Evolutionary conservation across 192 early-diverging fungal genomes (phyloP), one percentile per base, ranked within the genome.

Genomic region (Coemansia sp.): DNA sequence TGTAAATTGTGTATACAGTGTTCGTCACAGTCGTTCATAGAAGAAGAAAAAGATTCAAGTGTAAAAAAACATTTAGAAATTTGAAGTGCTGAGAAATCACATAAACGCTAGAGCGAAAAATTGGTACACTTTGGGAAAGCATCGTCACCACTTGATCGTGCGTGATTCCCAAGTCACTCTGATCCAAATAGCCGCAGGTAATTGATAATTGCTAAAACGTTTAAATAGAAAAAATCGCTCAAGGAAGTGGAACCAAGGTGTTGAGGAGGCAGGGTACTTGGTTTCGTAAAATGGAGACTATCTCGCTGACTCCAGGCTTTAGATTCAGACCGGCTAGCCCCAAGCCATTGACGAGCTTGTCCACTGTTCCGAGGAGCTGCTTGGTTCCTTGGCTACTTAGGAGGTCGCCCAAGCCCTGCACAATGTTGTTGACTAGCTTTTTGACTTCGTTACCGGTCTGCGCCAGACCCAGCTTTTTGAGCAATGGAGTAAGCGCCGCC

Each of bases 221-320:
- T 27, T 27, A 27, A 27, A 27, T 27, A 27, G 24, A 27, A 27
- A 50, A 61, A 36, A 54, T 19, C 11, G 63, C n/a, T 70, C 60
- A 81, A 27, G 79, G 74, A 13, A 74, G 68, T n/a, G 79, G 79
- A 35, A 81, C 31, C 4, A 77, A 50, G 0, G 79, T 74, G 59
- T 82, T 74, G 59, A 82, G 71, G 37, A 82, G 57, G 45, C 79
- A 82, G 1, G 79, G 79, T 4, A 77, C 68, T 44, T 82, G 74
- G 65, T 74, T 73, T 33, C 74, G 68, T n/a, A 82, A 65, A 42
- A 82, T 44, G 4, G 74, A 73, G 35, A 73, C 64, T 16, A 82
- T 56, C 34, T 74, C 79, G 31, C 71, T 46, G 39, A 77, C 68
- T 2, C 70, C 78, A 4, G 78, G 78, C 60, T 72, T 74, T n/a